Evolutionary conservation across 495 filamentous ascomycete species (phyloP).

Genomic region (Monascus purpureus): DNA sequence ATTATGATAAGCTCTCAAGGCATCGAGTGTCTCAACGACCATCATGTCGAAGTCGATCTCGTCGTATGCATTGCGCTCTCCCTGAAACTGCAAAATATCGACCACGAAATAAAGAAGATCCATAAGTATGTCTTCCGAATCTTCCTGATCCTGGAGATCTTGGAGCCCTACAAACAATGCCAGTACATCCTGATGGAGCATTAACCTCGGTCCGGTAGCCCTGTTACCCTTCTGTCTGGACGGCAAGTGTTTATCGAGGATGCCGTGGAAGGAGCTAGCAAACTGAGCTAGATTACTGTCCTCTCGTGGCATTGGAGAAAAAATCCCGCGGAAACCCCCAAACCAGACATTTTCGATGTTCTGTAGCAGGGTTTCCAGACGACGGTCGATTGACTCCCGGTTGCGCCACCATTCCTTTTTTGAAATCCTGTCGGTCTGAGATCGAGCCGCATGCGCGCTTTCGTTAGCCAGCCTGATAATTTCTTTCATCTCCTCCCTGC

Average conservation of each 20-base stretch:
- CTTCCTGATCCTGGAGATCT: conserved; percentile 50
- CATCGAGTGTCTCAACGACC: conserved; percentile 69
- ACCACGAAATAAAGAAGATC: conserved; percentile 93
- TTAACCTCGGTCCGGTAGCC: conserved; percentile 34
- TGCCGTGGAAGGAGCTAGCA: conserved; percentile 58
- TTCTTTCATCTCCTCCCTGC: conserved; percentile 61
- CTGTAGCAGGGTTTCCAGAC: conserved; percentile 60
- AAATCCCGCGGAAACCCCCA: conserved; percentile 82
- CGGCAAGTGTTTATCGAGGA: conserved; percentile 77
- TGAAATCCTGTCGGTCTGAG: conserved; percentile 41
- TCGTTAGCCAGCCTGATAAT: conserved; percentile 68
- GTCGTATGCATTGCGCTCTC: conserved; percentile 92
- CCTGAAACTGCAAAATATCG: conserved; percentile 92
- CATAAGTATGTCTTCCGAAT: conserved; percentile 71
- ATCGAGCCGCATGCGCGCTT: conserved; percentile 60
- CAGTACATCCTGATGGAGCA: conserved; percentile 61
- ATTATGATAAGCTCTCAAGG: conserved; percentile 63
- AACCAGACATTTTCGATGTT: conserved; percentile 91
- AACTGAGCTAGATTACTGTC: conserved; percentile 55
- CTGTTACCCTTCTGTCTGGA: conserved; percentile 59
- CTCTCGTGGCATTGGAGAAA: conserved; percentile 54
- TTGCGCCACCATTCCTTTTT: conserved; percentile 82
- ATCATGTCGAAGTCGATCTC: conserved; percentile 94
- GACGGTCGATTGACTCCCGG: conserved; percentile 62
- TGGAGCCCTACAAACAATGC: conserved; percentile 82